Evolutionary conservation across 208 protist genomes (phyloP).

Genomic region (Wallacemonas sp.): DNA sequence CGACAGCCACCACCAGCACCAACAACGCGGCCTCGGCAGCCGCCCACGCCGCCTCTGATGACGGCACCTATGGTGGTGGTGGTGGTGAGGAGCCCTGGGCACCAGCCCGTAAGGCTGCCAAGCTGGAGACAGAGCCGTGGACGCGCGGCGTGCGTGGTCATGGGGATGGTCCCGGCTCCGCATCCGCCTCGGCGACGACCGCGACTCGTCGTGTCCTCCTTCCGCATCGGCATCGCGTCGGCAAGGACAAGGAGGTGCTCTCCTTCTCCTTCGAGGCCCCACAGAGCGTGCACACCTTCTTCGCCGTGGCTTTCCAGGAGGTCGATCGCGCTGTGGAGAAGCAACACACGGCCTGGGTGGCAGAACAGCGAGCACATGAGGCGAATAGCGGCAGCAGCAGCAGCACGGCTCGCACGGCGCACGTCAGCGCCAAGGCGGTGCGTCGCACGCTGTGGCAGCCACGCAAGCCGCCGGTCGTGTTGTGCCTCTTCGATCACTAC

Average conservation of each 20-base stretch:
- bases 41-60: too few species aligned
- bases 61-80: too few species aligned
- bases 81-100: background rate
- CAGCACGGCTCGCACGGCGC: background rate
- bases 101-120: slow-evolving; percentile 3
- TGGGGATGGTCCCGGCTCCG: background rate
- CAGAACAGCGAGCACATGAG: background rate
- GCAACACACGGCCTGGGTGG: background rate
- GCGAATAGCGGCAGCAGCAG: background rate
- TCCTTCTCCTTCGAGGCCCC: slow-evolving; percentile 23
- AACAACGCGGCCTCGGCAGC: background rate
- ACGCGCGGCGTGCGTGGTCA: background rate
- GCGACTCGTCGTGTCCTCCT: background rate
- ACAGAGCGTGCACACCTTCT: slow-evolving; percentile 43
- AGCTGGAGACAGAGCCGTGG: slow-evolving; percentile 9
- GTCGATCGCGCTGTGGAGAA: slow-evolving; percentile 28
- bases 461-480: slow-evolving; percentile 24
- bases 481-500: slow-evolving; percentile 68
- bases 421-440: slow-evolving; percentile 12
- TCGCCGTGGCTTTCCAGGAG: slow-evolving; percentile 37
- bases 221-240: background rate
- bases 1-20: background rate
- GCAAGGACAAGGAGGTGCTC: slow-evolving; percentile 17
- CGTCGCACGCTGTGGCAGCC: slow-evolving; percentile 6
- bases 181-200: background rate